These are phyloP conservation scores for Arachnomyces sp. DNA, from an alignment of 2,329 filamentous ascomycete species.

Conservation along the genomic window DNA sequence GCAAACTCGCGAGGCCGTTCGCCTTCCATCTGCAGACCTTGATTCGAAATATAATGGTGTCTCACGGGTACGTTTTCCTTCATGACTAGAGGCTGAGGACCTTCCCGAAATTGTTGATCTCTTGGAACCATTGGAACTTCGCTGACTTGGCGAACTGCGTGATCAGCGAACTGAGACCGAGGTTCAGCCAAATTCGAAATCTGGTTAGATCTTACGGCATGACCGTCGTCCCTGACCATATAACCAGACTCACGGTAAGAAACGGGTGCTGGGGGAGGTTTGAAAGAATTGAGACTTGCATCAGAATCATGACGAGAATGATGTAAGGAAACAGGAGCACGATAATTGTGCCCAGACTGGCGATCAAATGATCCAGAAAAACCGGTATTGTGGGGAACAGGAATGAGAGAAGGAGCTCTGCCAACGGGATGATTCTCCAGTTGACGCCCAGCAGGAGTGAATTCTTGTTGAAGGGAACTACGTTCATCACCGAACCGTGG, in stretches of 20 bases:
- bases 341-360: constrained; percentile 11
- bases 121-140: too few relatives aligned
- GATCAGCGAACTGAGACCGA: constrained; percentile 9
- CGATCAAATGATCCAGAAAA: constrained; percentile 14
- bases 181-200: constrained; percentile 10
- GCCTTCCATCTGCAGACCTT: too few relatives aligned
- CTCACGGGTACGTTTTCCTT: too few relatives aligned
- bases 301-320: constrained; percentile 8
- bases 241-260: constrained; percentile 12
- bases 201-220: constrained; percentile 13
- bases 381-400: constrained; percentile 12
- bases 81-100: too few relatives aligned
- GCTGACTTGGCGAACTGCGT: too few relatives aligned
- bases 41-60: too few relatives aligned
- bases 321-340: constrained; percentile 12
- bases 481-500: constrained; percentile 16
- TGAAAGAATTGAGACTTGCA: constrained; percentile 8
- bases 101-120: too few relatives aligned
- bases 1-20: constrained; percentile 25
- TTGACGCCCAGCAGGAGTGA: constrained; percentile 9
- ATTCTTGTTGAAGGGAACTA: constrained; percentile 8
- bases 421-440: constrained; percentile 11
- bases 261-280: neutral
- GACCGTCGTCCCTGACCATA: constrained; percentile 14
- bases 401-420: constrained; percentile 8